These are phyloP conservation scores for Candida berthetii DNA, from an alignment of 805 yeast genomes.

Conservation along the genomic window DNA sequence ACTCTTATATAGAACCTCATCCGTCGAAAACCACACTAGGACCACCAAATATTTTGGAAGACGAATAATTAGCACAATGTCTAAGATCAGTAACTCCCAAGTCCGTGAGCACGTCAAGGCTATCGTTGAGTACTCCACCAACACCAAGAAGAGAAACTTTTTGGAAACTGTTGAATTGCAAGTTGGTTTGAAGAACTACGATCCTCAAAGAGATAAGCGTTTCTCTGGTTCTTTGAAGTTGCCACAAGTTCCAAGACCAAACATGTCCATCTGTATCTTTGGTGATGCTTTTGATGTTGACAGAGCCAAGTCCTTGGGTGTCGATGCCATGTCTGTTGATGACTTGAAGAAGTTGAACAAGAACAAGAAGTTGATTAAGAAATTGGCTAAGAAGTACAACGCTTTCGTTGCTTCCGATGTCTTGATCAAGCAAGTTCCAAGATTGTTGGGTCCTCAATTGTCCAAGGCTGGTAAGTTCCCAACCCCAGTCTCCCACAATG, in stretches of 20 bases:
- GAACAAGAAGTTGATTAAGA: constrained; percentile 99
- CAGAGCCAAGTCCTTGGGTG: constrained; percentile 99
- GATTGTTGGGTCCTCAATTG: constrained; percentile 99
- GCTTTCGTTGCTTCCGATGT: constrained; percentile 99
- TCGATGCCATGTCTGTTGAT: constrained; percentile 99
- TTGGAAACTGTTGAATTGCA: constrained; percentile 99
- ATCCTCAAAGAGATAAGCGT: constrained; percentile 99
- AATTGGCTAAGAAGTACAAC: constrained; percentile 99
- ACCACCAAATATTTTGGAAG: constrained; percentile 72
- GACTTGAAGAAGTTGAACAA: constrained; percentile 99
- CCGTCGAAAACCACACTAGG: constrained; percentile 44
- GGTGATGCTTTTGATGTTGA: constrained; percentile 99
- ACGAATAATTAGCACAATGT: constrained; percentile 55
- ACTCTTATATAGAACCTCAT: constrained; percentile 4
- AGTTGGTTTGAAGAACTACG: constrained; percentile 99
- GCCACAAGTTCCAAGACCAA: constrained; percentile 99
- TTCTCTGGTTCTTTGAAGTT: constrained; percentile 99
- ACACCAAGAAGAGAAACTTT: constrained; percentile 99
- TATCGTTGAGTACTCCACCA: constrained; percentile 83
- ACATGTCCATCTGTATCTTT: constrained; percentile 99
- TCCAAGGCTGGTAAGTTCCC: constrained; percentile 99
- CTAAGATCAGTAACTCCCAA: constrained; percentile 86
- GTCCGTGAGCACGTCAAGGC: constrained; percentile 96
- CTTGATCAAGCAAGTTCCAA: constrained; percentile 99
- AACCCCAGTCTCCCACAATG: constrained; percentile 99